Evolutionary conservation across 2,329 filamentous ascomycete genomes (phyloP), one percentile per base, ranked within the genome.

Genomic region (Botrytis hyacinthi): DNA sequence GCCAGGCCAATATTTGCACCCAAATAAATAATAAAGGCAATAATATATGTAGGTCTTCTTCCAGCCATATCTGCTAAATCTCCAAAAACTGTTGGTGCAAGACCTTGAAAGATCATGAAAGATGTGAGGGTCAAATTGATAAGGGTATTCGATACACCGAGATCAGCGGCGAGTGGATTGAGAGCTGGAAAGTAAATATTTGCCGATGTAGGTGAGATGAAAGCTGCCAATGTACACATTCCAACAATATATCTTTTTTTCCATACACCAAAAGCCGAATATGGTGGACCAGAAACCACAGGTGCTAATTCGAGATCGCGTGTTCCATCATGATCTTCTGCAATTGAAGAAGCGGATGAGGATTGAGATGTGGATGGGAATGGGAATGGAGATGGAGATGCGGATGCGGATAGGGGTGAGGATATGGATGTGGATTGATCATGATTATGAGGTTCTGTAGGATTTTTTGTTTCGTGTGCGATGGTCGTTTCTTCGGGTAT

Each of bases 71-170:
- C 89, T 0, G 88, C 86, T 48, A 90, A 80, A 5, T 85, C 86
- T 1, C 88, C 88, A 66, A 89, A 83, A 70, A 90, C 84, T 75
- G 86, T 87, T 44, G 89, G 89, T 1, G 86, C 84, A 20, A 91
- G 80, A 32, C 87, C 89, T 81, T 90, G 89, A 51, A 91, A 86
- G 67, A 91, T 85, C 80, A 80, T 79, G 60, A 79, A 81, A 32
- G 77, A 78, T 10, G 80, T 81, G 18, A 81, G 75, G 46, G 79
- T 80, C 35, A 81, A 69, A 70, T 80, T 81, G 71, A 81, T 80
- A 32, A 78, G 74, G 35, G 77, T 79, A 14, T 77, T 76, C 10
- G 79, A 80, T n/a, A 80, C 78, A 69, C 76, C 70, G 20, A 81
- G 76, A 46, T 80, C 75, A 14, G 51, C 57, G 44, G 77, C 62